Percentiles rank a stretch among this genome's conserved stretches.
Evolutionary conservation across 2,329 filamentous ascomycete genomes (phyloP).

Genomic region (Didymella segeticola): DNA sequence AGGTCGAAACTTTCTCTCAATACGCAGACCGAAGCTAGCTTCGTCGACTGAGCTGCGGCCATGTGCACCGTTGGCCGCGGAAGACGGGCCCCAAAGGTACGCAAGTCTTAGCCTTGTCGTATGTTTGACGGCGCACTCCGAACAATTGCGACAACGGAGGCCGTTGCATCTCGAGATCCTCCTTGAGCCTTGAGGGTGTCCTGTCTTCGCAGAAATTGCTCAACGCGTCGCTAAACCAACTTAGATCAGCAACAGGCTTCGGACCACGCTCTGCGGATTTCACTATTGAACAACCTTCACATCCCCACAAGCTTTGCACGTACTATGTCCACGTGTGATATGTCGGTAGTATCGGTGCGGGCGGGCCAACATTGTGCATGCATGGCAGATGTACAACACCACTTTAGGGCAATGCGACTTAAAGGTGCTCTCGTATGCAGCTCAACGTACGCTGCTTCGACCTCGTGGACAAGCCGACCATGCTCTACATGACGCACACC

Average conservation of each 20-base stretch:
- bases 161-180: not conserved
- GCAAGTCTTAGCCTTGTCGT: not conserved
- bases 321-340: not conserved
- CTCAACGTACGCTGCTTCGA: not conserved
- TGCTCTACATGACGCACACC: conserved; percentile 9
- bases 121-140: not conserved
- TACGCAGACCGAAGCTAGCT: not conserved
- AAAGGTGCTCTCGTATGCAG: conserved; percentile 8
- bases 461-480: conserved; percentile 8
- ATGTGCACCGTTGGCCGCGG: not conserved
- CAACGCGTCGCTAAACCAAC: not conserved
- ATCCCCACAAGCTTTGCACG: not conserved
- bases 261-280: not conserved
- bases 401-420: not conserved
- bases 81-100: not conserved
- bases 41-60: not conserved
- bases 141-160: not conserved
- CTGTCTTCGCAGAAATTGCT: not conserved
- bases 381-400: not conserved
- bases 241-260: conserved; percentile 2
- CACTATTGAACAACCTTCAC: not conserved
- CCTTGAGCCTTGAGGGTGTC: not conserved
- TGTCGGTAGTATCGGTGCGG: not conserved
- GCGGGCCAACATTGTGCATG: not conserved
- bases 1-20: not conserved